Base-by-base conservation (phyloP, 2,329 filamentous ascomycete species). In the Triangularia verruculosa region DNA sequence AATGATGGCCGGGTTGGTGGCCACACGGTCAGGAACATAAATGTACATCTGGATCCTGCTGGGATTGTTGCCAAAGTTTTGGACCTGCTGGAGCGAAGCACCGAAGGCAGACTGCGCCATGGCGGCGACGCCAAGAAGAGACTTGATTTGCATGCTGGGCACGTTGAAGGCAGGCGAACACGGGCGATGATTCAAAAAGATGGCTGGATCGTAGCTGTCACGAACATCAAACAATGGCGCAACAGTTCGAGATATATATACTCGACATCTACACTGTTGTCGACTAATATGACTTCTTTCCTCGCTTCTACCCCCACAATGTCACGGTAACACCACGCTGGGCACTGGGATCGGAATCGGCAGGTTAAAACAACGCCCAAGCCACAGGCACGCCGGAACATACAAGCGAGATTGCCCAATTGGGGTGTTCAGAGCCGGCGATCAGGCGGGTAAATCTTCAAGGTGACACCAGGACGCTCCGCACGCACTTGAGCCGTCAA, bases 1-100 rank as follows among this genome's bases (percentile, higher is more conserved):
- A 7, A 82, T 74, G 53, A 83, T 73, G 13, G 76, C 76, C 0
- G 81, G 81, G n/a, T 75, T 78, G 5, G 73, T 61, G 12, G 71
- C 68, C 7, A 75, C 63, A 32, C 67, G 72, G 66, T 73, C 71
- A 2, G 74, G 74, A 9, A 73, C 72, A 52, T 75, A 74, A 54
- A 81, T 79, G 72, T 75, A 79, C 73, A 82, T 79, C 34, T 70
- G 69, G 3, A 77, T 76, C 6, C 74, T 74, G 5, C 72, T 76
- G 1, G 79, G 78, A 32, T 77, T 79, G 43, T 27, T 43, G 15
- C 71, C 71, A 32, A 69, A 72, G 65, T 67, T 65, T 15, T 39
- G 65, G 28, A 73, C 71, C 43, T 65, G 64, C 61, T 70, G 62
- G 57, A 72, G 65, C 59, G 68, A 70, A 17, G 70, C 69, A 28